Percentiles rank a stretch among this genome's conserved stretches.
These are phyloP conservation scores for Wakefieldia striispora DNA, from an alignment of 768 basidiomycete species.

Conservation along the genomic window DNA sequence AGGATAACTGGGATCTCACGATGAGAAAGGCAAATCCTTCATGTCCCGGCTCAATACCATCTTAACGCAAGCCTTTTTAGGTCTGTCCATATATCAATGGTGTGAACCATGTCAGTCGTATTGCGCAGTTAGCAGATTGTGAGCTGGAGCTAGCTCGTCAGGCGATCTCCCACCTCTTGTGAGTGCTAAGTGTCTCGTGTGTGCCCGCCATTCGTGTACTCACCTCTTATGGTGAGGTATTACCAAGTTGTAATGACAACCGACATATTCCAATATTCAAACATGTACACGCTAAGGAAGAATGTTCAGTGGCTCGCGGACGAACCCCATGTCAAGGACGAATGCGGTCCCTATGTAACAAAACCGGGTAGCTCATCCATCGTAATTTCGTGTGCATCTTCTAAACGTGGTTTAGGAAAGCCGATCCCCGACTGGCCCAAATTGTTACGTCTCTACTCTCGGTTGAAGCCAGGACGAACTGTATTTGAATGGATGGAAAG, in stretches of 20 bases:
- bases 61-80: slow-evolving; percentile 23
- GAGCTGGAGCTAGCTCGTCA: slow-evolving; percentile 78
- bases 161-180: slow-evolving; percentile 92
- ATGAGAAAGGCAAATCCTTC: slow-evolving; percentile 68
- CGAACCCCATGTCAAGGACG: slow-evolving; percentile 78
- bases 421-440: slow-evolving; percentile 82
- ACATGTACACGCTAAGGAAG: slow-evolving; percentile 91
- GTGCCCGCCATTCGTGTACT: slow-evolving; percentile 1
- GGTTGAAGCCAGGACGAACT: slow-evolving; percentile 78
- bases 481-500: slow-evolving; percentile 86
- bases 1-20: slow-evolving; percentile 96
- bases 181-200: slow-evolving; percentile 26
- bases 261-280: slow-evolving; percentile 97
- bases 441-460: slow-evolving; percentile 82
- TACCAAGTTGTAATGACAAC: slow-evolving; percentile 97
- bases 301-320: slow-evolving; percentile 86
- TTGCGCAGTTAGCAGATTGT: slow-evolving; percentile 89
- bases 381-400: not conserved
- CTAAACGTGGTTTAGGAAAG: slow-evolving; percentile 38
- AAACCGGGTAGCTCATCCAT: slow-evolving; percentile 50
- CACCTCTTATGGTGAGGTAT: slow-evolving; percentile 51
- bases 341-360: slow-evolving; percentile 92
- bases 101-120: slow-evolving; percentile 85
- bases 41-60: not conserved
- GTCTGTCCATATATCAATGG: slow-evolving; percentile 86